A percentile compares a stretch with the other conserved stretches of the same genome.
Conservation (phyloP, 2,329 filamentous ascomycete species). For the Fusarium nanum region DNA sequence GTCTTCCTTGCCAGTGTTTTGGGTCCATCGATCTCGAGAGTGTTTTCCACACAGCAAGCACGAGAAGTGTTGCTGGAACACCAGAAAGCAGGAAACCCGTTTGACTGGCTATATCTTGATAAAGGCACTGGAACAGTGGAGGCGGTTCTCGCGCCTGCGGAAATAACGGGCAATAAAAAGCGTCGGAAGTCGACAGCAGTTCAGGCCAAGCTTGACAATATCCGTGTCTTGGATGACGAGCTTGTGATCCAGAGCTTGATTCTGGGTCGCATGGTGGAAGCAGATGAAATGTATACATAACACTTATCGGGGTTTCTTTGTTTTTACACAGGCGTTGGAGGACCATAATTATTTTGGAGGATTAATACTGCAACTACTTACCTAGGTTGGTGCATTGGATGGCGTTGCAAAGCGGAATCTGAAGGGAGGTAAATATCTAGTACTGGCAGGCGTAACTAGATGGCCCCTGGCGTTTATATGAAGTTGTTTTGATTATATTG, state of each 20-base stretch:
- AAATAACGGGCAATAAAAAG: slow-evolving; percentile 52
- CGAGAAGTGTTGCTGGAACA: slow-evolving; percentile 66
- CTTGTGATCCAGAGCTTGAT: slow-evolving; percentile 94
- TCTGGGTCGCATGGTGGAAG: slow-evolving; percentile 79
- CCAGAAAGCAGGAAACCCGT: slow-evolving; percentile 61
- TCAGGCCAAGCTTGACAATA: slow-evolving; percentile 57
- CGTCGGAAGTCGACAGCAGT: slow-evolving; percentile 51
- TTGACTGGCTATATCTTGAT: slow-evolving; percentile 85
- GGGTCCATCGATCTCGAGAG: slow-evolving; percentile 77
- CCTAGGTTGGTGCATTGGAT: slow-evolving; percentile 26
- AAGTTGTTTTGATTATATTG: background rate
- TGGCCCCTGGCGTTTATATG: slow-evolving; percentile 17
- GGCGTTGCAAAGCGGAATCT: slow-evolving; percentile 29
- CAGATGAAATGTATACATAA: slow-evolving; percentile 57
- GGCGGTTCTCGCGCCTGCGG: slow-evolving; percentile 56
- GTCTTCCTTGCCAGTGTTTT: slow-evolving; percentile 83
- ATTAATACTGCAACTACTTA: slow-evolving; percentile 8
- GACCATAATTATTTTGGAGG: slow-evolving; percentile 28
- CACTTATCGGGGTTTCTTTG: background rate
- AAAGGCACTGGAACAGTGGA: slow-evolving; percentile 68
- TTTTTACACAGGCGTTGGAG: slow-evolving; percentile 28
- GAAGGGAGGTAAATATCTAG: slow-evolving; percentile 5
- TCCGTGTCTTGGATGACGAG: slow-evolving; percentile 83
- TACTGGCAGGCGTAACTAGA: background rate
- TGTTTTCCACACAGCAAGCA: slow-evolving; percentile 74